Evolutionary conservation across 2,329 filamentous ascomycete genomes (phyloP).

Genomic region (Ambrosiella xylebori): DNA sequence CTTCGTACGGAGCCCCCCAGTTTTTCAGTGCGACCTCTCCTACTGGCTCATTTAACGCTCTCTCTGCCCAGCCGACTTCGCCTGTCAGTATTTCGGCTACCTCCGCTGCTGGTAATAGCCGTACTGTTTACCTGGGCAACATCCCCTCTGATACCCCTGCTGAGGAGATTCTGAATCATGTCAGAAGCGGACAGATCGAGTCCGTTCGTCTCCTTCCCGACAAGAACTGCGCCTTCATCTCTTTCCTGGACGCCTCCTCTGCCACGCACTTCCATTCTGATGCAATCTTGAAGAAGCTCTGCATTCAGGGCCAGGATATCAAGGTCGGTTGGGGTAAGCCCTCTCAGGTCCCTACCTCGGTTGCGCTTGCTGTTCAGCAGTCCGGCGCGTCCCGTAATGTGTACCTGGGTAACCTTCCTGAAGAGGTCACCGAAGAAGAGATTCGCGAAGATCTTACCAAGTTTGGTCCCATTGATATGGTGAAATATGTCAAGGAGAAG

Average conservation of each 20-base stretch:
- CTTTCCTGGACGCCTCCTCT: slow-evolving; percentile 91
- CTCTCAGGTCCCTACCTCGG: slow-evolving; percentile 91
- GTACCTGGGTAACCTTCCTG: slow-evolving; percentile 82
- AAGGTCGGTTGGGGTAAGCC: slow-evolving; percentile 99
- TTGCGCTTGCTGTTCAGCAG: slow-evolving; percentile 93
- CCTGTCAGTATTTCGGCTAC: slow-evolving; percentile 63
- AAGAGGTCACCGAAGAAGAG: slow-evolving; percentile 82
- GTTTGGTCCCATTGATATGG: slow-evolving; percentile 88
- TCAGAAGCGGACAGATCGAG: slow-evolving; percentile 94
- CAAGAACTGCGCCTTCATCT: slow-evolving; percentile 99
- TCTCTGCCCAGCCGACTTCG: slow-evolving; percentile 47
- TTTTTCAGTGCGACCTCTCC: slow-evolving; percentile 80
- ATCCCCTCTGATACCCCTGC: slow-evolving; percentile 95
- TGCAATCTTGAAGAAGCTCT: slow-evolving; percentile 98
- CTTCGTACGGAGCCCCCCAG: slow-evolving; percentile 62
- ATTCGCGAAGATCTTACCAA: slow-evolving; percentile 88
- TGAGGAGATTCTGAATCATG: slow-evolving; percentile 91
- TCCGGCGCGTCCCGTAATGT: slow-evolving; percentile 94
- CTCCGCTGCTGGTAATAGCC: slow-evolving; percentile 75
- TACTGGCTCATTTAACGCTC: slow-evolving; percentile 52
- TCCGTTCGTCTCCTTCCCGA: slow-evolving; percentile 93
- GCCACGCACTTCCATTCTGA: slow-evolving; percentile 98
- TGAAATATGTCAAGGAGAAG: slow-evolving; percentile 97
- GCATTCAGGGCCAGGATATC: slow-evolving; percentile 96
- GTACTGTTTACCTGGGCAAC: slow-evolving; percentile 93